Conservation (phyloP, 2,329 filamentous ascomycete genomes). For the Capronia americana region DNA sequence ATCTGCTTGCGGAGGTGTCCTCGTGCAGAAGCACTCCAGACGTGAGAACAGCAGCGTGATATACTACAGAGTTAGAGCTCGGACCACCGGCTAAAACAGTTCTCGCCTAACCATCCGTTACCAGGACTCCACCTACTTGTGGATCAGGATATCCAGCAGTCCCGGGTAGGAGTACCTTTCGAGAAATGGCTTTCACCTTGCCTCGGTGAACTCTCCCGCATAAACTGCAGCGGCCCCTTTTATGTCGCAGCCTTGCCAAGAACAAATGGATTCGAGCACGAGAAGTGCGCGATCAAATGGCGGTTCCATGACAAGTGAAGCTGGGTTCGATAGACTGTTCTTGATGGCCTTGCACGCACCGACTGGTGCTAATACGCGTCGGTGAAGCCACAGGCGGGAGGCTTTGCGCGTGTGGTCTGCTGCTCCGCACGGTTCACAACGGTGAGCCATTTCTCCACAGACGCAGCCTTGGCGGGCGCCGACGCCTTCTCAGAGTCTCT, state of each 20-base stretch:
- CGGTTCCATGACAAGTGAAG: not conserved
- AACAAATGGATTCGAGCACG: not conserved
- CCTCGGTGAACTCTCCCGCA: too few species aligned
- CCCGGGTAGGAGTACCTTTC: too few species aligned
- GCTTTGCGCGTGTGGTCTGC: not conserved
- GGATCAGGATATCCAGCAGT: not conserved
- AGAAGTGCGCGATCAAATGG: not conserved
- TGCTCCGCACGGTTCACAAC: not conserved
- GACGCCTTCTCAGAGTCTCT: too few species aligned
- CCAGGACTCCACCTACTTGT: not conserved
- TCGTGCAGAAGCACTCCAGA: not conserved
- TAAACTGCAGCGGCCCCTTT: not conserved
- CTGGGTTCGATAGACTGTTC: not conserved
- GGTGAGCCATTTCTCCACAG: not conserved
- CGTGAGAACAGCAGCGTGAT: not conserved
- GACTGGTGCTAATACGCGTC: not conserved
- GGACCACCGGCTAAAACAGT: not conserved
- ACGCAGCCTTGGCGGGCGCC: not conserved
- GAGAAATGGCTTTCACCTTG: not conserved
- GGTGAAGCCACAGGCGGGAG: not conserved
- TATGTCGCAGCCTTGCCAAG: slow-evolving; percentile 5
- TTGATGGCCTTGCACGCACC: not conserved
- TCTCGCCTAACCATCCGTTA: not conserved
- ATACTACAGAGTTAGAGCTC: not conserved
- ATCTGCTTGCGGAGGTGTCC: not conserved